Conservation (phyloP, 495 filamentous ascomycete species). For the Penicillium lividum region DNA sequence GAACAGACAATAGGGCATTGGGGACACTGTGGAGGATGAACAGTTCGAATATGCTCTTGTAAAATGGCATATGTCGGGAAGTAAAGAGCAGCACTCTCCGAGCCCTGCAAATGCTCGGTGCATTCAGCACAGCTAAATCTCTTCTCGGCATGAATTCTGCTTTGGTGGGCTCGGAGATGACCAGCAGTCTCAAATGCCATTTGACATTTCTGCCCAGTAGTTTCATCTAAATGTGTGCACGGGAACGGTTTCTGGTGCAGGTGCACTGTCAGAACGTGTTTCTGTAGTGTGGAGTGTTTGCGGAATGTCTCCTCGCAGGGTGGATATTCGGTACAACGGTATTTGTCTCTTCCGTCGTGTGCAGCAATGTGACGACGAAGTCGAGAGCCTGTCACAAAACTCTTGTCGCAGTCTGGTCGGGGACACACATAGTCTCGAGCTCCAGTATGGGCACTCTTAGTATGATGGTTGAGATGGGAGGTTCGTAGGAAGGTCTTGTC, state of each 20-base stretch:
- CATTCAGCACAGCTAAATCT: constrained; percentile 76
- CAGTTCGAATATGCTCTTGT: constrained; percentile 66
- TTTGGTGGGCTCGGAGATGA: constrained; percentile 69
- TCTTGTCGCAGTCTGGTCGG: constrained; percentile 71
- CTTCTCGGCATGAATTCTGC: constrained; percentile 64
- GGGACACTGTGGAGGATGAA: constrained; percentile 73
- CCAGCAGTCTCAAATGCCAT: constrained; percentile 70
- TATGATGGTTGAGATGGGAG: constrained; percentile 79
- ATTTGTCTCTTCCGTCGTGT: constrained; percentile 68
- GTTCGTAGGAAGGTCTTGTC: constrained; percentile 78
- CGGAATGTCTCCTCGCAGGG: constrained; percentile 80
- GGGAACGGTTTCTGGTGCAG: constrained; percentile 65
- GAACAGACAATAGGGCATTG: constrained; percentile 68
- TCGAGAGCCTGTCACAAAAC: constrained; percentile 73
- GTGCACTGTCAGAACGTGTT: constrained; percentile 75
- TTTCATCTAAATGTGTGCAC: constrained; percentile 60
- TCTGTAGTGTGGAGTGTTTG: constrained; percentile 82
- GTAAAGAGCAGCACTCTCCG: constrained; percentile 10
- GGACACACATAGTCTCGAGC: constrained; percentile 71
- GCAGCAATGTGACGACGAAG: constrained; percentile 66
- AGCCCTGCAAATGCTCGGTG: constrained; percentile 31
- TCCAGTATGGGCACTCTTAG: constrained; percentile 76
- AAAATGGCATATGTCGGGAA: constrained; percentile 73
- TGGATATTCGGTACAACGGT: constrained; percentile 70
- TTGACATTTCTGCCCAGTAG: constrained; percentile 59